These are phyloP conservation scores for Erigeron philadelphicus DNA, from an alignment of 140 eudicot species.

Conservation along the genomic window DNA sequence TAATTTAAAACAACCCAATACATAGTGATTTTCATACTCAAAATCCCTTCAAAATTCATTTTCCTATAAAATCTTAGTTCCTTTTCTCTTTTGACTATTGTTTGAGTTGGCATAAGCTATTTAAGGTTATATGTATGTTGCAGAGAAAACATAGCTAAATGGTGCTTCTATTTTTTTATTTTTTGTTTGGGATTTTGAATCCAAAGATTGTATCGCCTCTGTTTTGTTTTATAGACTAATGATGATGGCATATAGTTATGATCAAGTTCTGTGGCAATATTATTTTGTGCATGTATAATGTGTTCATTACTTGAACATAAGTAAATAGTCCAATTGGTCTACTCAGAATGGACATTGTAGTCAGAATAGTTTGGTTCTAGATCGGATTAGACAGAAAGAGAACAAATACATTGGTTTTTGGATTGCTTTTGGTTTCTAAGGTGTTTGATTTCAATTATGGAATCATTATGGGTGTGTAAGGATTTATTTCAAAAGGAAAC, in stretches of 20 bases:
- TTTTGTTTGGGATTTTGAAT: constrained; percentile 25
- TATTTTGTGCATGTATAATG: constrained; percentile 4
- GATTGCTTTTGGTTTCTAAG: too few relatives aligned
- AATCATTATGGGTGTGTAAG: too few relatives aligned
- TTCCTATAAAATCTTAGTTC: constrained; percentile 17
- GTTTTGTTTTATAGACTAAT: constrained; percentile 14
- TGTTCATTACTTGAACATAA: too few relatives aligned
- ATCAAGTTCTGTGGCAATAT: constrained; percentile 5
- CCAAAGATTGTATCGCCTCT: constrained; percentile 21
- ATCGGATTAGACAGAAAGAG: too few relatives aligned
- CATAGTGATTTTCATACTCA: constrained; percentile 23
- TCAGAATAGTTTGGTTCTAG: too few relatives aligned
- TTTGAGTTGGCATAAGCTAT: constrained; percentile 27
- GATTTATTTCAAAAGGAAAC: too few relatives aligned
- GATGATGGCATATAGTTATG: constrained; percentile 26
- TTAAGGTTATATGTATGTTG: constrained; percentile 20
- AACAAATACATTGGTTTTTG: too few relatives aligned
- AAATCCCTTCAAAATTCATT: constrained; percentile 24
- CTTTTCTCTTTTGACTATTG: constrained; percentile 12
- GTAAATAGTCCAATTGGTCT: too few relatives aligned
- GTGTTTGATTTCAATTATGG: too few relatives aligned
- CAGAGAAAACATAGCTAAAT: constrained; percentile 32
- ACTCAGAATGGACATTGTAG: too few relatives aligned
- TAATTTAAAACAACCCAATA: constrained; percentile 21
- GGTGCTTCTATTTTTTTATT: constrained; percentile 23